Base-by-base conservation (phyloP, 2,329 filamentous ascomycete species). In the Cercospora janseana region DNA sequence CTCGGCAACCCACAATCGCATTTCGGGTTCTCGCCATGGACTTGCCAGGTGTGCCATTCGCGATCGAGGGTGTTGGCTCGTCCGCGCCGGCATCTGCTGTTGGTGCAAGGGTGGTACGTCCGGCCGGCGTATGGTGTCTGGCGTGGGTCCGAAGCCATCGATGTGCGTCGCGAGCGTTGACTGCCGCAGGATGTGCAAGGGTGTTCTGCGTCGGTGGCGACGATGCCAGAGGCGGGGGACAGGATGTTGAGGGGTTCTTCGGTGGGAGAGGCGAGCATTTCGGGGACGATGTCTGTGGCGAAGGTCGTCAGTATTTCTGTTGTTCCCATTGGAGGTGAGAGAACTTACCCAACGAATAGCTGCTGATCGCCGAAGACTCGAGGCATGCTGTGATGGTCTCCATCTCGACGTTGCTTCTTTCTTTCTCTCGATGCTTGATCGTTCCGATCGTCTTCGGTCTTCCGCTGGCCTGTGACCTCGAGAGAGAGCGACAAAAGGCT, bases 1-100 rank as follows among this genome's bases (percentile, higher is more conserved):
- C 50, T n/a, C 44, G 42, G 51, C 6, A 58, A 34, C 12, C 56
- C 56, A 45, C 56, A 58, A 45, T 58, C 54, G 28, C 56, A 58
- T 16, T 46, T 40, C 8, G 56, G 56, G 26, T 49, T 52, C 16
- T 54, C 54, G 12, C 56, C 56, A 20, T 56, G 47, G 2, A 49
- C 35, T 15, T 58, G 51, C 49, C 54, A 56, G 2, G 44, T 37
- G n/a, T 54, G 42, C 45, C 55, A 58, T 12, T 51, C 51, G 13
- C 51, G 51, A 16, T 52, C 35, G 9, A 49, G 29, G 3, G 52
- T 46, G 2, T 48, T 54, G 6, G 27, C 37, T 5, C 42, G 31
- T 2, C 56, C 56, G n/a, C 53, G 52, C 13, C 42, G 35, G 28
- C 56, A 58, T 5, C 32, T 42, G 9, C 29, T 28, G 31, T 58